Percentiles rank a stretch among this genome's conserved stretches.
These are phyloP conservation scores for Penicillium ochrochloron DNA, from an alignment of 495 filamentous ascomycete species.

Conservation along the genomic window DNA sequence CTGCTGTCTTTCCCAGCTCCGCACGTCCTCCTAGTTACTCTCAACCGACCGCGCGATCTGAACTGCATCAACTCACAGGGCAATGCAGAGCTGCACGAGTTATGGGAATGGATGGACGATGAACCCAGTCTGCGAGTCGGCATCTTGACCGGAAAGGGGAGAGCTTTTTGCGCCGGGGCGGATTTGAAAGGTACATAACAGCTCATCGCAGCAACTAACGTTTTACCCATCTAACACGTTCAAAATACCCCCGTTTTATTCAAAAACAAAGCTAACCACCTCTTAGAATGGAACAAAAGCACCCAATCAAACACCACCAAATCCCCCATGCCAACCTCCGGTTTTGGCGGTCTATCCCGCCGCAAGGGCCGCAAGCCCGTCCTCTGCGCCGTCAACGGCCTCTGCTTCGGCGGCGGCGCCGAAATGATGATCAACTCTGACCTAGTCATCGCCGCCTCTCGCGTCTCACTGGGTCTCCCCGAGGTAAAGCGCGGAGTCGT, in stretches of 20 bases:
- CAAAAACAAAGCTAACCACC: constrained; percentile 9
- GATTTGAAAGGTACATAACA: constrained; percentile 58
- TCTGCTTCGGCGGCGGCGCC: constrained; percentile 74
- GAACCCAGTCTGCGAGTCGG: constrained; percentile 59
- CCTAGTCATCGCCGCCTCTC: constrained; percentile 61
- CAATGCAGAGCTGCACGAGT: constrained; percentile 54
- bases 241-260: background rate
- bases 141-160: constrained; percentile 59
- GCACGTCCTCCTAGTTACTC: constrained; percentile 54
- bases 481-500: constrained; percentile 76
- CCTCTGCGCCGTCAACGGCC: constrained; percentile 74
- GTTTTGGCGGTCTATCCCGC: constrained; percentile 51
- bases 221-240: too few species aligned
- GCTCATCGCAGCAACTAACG: background rate
- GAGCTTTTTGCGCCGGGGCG: constrained; percentile 63
- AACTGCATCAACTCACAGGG: constrained; percentile 56
- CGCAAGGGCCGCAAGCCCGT: constrained; percentile 63
- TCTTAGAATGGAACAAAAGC: constrained; percentile 46
- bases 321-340: constrained; percentile 28
- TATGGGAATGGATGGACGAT: constrained; percentile 62
- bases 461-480: constrained; percentile 65
- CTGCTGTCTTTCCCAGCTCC: constrained; percentile 51
- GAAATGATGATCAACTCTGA: constrained; percentile 79
- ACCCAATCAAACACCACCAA: constrained; percentile 20
- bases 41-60: constrained; percentile 51